Evolutionary conservation across 345 rosid species (phyloP).

Genomic region (Eucalyptus erythrocorys): DNA sequence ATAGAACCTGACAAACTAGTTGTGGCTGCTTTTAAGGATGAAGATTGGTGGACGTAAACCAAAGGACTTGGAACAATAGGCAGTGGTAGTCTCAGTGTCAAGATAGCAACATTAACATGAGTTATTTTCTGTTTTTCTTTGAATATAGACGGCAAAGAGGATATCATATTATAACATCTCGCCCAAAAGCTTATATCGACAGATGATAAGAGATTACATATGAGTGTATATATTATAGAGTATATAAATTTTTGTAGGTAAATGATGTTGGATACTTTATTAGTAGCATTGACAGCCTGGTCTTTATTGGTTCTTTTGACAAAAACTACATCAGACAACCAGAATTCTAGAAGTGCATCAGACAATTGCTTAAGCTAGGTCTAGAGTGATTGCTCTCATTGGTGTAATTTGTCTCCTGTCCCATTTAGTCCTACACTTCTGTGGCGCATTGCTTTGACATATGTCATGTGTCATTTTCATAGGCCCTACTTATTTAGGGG

Average conservation of each 20-base stretch:
- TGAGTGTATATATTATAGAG: background rate
- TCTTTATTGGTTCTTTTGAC: background rate
- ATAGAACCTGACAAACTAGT: background rate
- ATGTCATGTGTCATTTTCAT: background rate
- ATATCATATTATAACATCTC: background rate
- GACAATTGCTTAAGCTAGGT: background rate
- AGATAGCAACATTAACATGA: background rate
- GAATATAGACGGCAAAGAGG: background rate
- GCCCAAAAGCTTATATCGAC: background rate
- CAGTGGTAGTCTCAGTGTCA: background rate
- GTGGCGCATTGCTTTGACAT: background rate
- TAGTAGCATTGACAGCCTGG: background rate
- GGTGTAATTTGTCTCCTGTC: background rate
- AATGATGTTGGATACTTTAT: background rate
- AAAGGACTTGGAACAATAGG: background rate
- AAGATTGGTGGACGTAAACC: background rate
- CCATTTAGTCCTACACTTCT: background rate
- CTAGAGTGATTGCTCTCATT: background rate
- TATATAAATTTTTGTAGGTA: background rate
- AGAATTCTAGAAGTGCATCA: background rate
- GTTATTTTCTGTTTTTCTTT: background rate
- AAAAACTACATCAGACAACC: background rate
- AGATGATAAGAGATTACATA: background rate
- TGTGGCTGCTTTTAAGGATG: background rate
- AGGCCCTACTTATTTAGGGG: background rate